Percentiles rank a stretch among this genome's conserved stretches.
These are phyloP conservation scores for Solanum stenotomum DNA, from an alignment of 257 asterid species.

Conservation along the genomic window DNA sequence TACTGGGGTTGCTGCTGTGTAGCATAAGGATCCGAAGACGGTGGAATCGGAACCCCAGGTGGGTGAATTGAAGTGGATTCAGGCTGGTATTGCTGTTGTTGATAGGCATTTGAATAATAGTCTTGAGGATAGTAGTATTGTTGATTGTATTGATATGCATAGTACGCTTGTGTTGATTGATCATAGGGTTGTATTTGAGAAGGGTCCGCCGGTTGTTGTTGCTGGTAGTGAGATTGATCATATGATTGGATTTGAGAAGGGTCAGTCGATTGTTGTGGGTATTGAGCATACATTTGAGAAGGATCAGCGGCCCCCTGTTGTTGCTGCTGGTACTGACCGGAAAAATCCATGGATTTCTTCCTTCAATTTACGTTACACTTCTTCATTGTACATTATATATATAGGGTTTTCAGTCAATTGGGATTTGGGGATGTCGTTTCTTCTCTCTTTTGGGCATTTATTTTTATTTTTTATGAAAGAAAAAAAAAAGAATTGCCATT, in stretches of 20 bases:
- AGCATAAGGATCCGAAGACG: neutral
- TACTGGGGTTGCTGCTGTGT: neutral
- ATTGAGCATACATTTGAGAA: constrained; percentile 6
- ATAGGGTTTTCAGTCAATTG: neutral
- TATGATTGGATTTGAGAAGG: constrained; percentile 4
- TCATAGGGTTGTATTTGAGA: constrained; percentile 17
- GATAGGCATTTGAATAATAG: constrained; percentile 9
- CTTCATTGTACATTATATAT: neutral
- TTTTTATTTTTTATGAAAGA: no score
- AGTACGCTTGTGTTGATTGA: constrained; percentile 18
- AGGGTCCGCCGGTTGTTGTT: constrained; percentile 4
- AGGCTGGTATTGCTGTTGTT: constrained; percentile 14
- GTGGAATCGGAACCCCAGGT: constrained; percentile 38
- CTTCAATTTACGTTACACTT: neutral
- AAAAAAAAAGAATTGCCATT: neutral
- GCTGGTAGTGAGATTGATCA: constrained; percentile 3
- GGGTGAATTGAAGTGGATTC: constrained; percentile 36
- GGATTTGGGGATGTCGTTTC: neutral
- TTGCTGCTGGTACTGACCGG: constrained; percentile 13
- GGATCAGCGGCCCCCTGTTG: neutral
- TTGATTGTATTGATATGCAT: neutral
- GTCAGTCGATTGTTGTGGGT: neutral
- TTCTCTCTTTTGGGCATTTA: neutral
- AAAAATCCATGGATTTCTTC: constrained; percentile 1
- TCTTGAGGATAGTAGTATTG: constrained; percentile 10